Evolutionary conservation across 495 filamentous ascomycete species (phyloP), one percentile per base, ranked within the genome.

Genomic region (Penicillium mononematosum): DNA sequence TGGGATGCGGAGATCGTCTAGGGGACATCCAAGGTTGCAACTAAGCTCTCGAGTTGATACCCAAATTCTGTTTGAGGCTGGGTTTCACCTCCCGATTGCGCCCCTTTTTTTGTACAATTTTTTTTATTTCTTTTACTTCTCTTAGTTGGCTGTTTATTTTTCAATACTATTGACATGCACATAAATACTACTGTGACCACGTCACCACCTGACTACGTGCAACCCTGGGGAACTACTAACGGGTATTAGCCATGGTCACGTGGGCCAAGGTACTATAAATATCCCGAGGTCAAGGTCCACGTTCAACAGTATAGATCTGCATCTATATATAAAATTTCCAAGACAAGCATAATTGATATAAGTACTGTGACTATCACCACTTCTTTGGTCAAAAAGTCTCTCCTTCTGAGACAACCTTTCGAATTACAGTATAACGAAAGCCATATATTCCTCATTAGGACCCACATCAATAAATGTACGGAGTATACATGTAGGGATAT

Each of bases 341-440:
- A 32, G 9, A 32, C 10, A 11, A 32, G 31, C 0, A 32, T n/a
- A n/a, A 1, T 8, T n/a, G 31, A 32, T 3, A 10, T 4, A 2
- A n/a, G 6, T n/a, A 38, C 0, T 7, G 36, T 8, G 4, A 8
- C 7, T 11, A n/a, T 38, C 14, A 61, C 73, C 78, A 80, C 20
- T 50, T 60, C 19, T 60, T 41, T 12, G 82, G 82, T 43, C 83
- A 81, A 65, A 86, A 85, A 1, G 73, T 81, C 58, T 78, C 59
- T 17, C 81, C 81, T 1, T 64, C 59, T 11, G 68, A 45, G 14
- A 85, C 61, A 14, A 74, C 71, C 34, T 69, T 68, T 65, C 80
- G 75, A 29, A 84, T 58, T n/a, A 82, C 82, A 29, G 76, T 77
- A 11, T 76, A 79, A 45, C 77, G 69, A 38, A 61, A 75, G 59